These are phyloP conservation scores for Myrica gale DNA, from an alignment of 306 rosid species.

Conservation along the genomic window DNA sequence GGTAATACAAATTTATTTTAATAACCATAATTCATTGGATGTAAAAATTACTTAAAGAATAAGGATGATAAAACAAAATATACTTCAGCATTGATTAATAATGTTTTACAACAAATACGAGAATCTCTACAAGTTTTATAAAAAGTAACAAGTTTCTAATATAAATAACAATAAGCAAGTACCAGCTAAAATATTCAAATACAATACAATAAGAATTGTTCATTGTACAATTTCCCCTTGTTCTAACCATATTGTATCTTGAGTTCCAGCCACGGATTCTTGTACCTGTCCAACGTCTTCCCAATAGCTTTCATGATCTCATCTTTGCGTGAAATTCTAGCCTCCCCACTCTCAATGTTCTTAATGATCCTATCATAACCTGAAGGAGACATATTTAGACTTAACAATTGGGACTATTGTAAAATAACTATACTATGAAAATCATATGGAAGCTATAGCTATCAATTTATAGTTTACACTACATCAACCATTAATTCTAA, in stretches of 20 bases:
- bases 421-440: neutral
- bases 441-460: neutral
- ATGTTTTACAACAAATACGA: too few relatives aligned
- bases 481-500: neutral
- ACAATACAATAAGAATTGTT: too few relatives aligned
- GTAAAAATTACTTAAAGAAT: too few relatives aligned
- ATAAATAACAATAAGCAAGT: too few relatives aligned
- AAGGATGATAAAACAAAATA: too few relatives aligned
- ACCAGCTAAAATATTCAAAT: too few relatives aligned
- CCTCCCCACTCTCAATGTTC: conserved; percentile 98
- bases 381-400: conserved; percentile 27
- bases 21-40: too few relatives aligned
- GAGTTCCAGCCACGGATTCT: conserved; percentile 98
- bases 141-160: too few relatives aligned
- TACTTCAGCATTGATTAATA: too few relatives aligned
- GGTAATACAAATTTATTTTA: too few relatives aligned
- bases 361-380: conserved; percentile 95
- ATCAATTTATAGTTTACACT: neutral
- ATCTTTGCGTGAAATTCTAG: conserved; percentile 92
- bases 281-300: conserved; percentile 94
- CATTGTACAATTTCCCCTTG: conserved; percentile 94
- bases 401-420: conserved; percentile 1
- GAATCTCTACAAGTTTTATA: too few relatives aligned
- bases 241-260: conserved; percentile 96
- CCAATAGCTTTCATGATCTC: conserved; percentile 99